These are phyloP conservation scores for Thalassiosira profunda DNA, from an alignment of 108 stramenopile species.

Conservation along the genomic window DNA sequence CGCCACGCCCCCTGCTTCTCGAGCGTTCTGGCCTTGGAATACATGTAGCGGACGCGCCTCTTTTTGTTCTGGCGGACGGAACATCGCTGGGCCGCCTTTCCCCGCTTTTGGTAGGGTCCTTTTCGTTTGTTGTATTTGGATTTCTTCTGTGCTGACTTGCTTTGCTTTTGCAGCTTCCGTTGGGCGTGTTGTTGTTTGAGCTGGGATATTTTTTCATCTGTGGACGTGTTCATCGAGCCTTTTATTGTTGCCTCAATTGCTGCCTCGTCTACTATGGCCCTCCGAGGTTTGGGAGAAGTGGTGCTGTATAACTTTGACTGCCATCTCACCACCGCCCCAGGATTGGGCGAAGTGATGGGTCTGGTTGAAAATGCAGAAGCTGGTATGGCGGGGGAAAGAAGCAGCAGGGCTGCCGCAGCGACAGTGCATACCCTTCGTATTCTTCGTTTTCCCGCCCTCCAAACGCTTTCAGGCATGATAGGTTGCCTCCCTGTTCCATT, in stretches of 20 bases:
- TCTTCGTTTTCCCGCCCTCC: too few relatives aligned
- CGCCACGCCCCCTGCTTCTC: constrained; percentile 28
- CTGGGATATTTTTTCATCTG: not conserved
- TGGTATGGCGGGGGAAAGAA: too few relatives aligned
- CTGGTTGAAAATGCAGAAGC: too few relatives aligned
- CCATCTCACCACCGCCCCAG: too few relatives aligned
- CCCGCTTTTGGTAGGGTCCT: not conserved
- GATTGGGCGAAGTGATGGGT: too few relatives aligned
- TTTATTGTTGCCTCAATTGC: not conserved
- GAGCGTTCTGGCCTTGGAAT: constrained; percentile 22
- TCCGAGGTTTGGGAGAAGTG: too few relatives aligned
- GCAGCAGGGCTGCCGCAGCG: too few relatives aligned
- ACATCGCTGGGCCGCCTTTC: constrained; percentile 1
- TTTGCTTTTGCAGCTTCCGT: constrained; percentile 10
- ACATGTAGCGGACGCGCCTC: constrained; percentile 18
- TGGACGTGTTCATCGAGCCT: not conserved
- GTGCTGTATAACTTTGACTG: too few relatives aligned
- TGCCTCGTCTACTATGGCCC: too few relatives aligned
- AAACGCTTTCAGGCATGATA: too few relatives aligned
- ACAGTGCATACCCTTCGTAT: too few relatives aligned
- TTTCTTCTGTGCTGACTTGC: not conserved
- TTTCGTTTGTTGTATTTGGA: not conserved
- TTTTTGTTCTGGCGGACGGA: constrained; percentile 24
- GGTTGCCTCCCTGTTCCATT: too few relatives aligned
- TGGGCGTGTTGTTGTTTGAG: constrained; percentile 5